Percentiles rank a stretch among this genome's conserved stretches.
These are phyloP conservation scores for Sporothrix inflata DNA, from an alignment of 2,329 filamentous ascomycete species.

Conservation along the genomic window DNA sequence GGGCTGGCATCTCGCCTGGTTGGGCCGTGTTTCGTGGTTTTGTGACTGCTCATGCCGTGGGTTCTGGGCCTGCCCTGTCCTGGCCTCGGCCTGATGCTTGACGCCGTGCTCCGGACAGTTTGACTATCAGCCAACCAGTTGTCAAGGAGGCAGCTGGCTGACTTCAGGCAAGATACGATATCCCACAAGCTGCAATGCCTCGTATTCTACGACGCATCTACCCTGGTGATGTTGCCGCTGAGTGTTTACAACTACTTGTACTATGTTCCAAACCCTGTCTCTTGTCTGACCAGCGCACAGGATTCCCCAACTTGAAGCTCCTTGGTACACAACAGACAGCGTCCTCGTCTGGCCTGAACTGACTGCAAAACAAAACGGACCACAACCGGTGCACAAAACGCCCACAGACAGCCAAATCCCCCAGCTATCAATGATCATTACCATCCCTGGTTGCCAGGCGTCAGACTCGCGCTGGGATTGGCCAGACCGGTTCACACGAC, in stretches of 20 bases:
- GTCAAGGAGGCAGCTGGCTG: neutral
- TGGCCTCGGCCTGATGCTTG: neutral
- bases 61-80: neutral
- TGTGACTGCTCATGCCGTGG: slow-evolving; percentile 11
- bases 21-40: slow-evolving; percentile 23
- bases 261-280: no score
- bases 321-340: slow-evolving; percentile 1
- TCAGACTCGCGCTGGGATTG: neutral
- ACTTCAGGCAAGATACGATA: neutral
- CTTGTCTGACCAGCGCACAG: neutral
- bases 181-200: slow-evolving; percentile 3
- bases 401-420: neutral
- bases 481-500: neutral
- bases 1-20: slow-evolving; percentile 11
- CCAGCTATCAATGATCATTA: neutral
- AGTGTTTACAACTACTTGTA: no score
- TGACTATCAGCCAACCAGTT: neutral
- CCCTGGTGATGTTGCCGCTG: neutral
- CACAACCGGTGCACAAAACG: neutral
- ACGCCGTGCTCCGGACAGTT: neutral
- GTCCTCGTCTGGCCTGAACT: neutral
- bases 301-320: neutral
- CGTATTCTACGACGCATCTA: neutral
- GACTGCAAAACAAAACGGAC: neutral
- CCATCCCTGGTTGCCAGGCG: slow-evolving; percentile 7